A percentile compares a stretch with the other conserved stretches of the same genome.
phyloP scores from a whole-genome alignment of 129 eudicot species.

The Tagetes patula region DNA sequence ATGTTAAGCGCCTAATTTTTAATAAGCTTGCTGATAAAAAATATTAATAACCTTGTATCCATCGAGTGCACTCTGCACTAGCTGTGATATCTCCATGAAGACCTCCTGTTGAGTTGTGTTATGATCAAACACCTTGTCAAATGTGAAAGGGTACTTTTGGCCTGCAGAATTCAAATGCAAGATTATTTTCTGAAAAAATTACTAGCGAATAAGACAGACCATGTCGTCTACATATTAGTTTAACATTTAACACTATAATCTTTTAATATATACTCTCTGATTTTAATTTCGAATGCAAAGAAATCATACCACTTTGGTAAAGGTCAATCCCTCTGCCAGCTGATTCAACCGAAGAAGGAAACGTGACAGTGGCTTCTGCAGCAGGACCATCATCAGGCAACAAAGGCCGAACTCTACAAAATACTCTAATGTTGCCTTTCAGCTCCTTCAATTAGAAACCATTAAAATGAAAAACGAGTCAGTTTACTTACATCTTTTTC shows the following conservation, averaged over 20 bases:
- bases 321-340: constrained; percentile 57
- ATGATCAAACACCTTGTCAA: constrained; percentile 62
- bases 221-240: background rate
- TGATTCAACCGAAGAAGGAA: constrained; percentile 46
- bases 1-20: background rate
- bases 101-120: constrained; percentile 59
- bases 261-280: background rate
- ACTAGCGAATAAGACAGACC: background rate
- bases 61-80: constrained; percentile 72
- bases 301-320: constrained; percentile 46
- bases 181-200: background rate
- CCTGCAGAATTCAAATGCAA: constrained; percentile 27
- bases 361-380: constrained; percentile 40
- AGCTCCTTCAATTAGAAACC: constrained; percentile 45
- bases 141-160: constrained; percentile 54
- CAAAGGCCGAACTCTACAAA: constrained; percentile 66
- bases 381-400: constrained; percentile 54
- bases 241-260: background rate
- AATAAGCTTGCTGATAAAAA: background rate
- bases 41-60: constrained; percentile 55
- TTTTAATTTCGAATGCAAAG: background rate
- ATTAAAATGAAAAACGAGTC: background rate
- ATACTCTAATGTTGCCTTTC: constrained; percentile 68
- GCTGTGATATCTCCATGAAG: constrained; percentile 66
- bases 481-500: background rate